Evolutionary conservation across 2,329 filamentous ascomycete species (phyloP).

Genomic region (Fusarium bactridioides): DNA sequence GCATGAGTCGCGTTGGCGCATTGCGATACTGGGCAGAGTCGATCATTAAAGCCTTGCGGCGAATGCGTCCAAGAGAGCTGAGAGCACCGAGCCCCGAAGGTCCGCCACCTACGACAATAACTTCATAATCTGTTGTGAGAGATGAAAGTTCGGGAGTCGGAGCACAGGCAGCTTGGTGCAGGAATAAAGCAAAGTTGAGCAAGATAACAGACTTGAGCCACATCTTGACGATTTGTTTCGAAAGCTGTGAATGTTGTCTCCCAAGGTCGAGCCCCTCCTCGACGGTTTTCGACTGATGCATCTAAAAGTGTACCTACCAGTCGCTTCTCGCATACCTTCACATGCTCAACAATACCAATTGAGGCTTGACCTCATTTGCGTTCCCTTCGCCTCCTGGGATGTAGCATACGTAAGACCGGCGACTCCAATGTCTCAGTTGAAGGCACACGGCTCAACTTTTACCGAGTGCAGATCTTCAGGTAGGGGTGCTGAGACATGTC

Average conservation of each 20-base stretch:
- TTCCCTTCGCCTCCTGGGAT: background rate
- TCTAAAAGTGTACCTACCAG: background rate
- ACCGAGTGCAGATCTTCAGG: background rate
- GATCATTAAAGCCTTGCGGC: background rate
- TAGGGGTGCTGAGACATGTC: background rate
- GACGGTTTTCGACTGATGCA: too few species aligned
- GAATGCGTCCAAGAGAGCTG: background rate
- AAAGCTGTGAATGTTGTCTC: background rate
- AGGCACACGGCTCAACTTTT: background rate
- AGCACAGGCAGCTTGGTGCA: background rate
- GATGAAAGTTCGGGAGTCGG: background rate
- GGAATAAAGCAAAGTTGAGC: background rate
- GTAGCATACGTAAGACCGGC: background rate
- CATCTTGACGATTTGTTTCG: background rate
- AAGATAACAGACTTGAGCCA: background rate
- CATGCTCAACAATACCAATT: background rate
- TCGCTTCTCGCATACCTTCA: background rate
- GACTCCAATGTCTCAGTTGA: background rate
- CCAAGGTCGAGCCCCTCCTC: background rate
- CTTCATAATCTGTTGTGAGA: background rate
- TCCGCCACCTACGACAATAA: background rate
- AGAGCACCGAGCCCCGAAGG: background rate
- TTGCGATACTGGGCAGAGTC: background rate
- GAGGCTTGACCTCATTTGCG: background rate
- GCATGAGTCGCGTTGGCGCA: background rate